Evolutionary conservation across 192 early-diverging fungal species (phyloP), one percentile per base, ranked within the genome.

Genomic region (Backusella luteola): DNA sequence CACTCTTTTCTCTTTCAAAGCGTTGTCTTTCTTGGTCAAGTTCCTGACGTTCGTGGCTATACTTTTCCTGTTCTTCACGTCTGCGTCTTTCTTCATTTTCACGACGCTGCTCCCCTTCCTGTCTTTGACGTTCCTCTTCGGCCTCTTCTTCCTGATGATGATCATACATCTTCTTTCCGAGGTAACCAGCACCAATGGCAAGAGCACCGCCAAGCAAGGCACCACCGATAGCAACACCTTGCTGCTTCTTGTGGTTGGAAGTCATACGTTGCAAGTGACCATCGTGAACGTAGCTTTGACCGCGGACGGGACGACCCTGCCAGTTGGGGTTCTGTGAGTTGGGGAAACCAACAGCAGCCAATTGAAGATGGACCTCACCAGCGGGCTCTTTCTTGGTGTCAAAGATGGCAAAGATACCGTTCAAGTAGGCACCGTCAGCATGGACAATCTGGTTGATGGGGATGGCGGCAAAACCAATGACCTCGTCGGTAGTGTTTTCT

Each of bases 391-490:
- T 80, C 42, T 80, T 80, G 17, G 79, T 21, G 2, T 74, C 68
- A 36, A 46, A 87, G 69, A 87, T 75, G 6, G 77, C 76, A 78
- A 87, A 87, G 66, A 79, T 4, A 56, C 81, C 85, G 34, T 81
- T 79, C 38, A 87, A 32, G 52, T 66, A 66, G 29, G 74, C 85
- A 35, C 83, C 81, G 8, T 76, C 79, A 2, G 85, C 81, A 67
- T 84, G 80, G 41, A 83, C 73, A 44, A 83, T 81, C 68, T 87
- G 85, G 53, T 81, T 79, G 71, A 87, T 81, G 23, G 85, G 83
- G 66, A 87, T 87, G 8, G 85, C 83, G 1, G 85, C 83, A 76
- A 83, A 87, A 53, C 79, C 85, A 69, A 87, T 83, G 42, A 84
- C 59, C 32, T 78, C 83, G 66, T 80, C 80, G 2, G 66, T 66